phyloP scores from a whole-genome alignment of 345 rosid species.

The Lepidium didymum region DNA sequence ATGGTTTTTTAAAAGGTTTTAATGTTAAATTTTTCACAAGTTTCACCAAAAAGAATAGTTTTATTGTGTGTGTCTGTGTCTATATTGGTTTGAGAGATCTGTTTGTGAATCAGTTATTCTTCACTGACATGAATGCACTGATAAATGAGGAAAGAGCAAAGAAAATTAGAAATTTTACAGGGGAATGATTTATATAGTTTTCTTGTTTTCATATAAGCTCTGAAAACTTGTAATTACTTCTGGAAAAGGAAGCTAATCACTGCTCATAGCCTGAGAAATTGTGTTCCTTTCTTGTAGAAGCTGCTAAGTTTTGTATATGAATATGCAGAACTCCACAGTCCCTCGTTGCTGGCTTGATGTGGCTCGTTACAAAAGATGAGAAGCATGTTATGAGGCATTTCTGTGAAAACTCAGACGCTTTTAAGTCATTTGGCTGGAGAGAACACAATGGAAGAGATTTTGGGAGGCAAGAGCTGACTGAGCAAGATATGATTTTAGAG shows the following conservation, averaged over 20 bases:
- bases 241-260: neutral
- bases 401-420: constrained; percentile 67
- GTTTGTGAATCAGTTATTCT: neutral
- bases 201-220: neutral
- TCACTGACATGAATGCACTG: too few species aligned
- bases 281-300: neutral
- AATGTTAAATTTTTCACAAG: neutral
- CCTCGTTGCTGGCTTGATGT: constrained; percentile 86
- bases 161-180: neutral
- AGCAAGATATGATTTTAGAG: constrained; percentile 55
- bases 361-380: constrained; percentile 75
- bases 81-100: neutral
- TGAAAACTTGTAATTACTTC: neutral
- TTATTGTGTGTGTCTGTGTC: neutral
- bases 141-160: neutral
- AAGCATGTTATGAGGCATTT: constrained; percentile 62
- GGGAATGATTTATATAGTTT: neutral
- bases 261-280: neutral
- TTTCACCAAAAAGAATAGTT: neutral
- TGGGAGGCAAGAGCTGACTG: constrained; percentile 68
- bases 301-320: constrained; percentile 6
- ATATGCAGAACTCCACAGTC: constrained; percentile 64
- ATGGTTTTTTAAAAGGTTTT: too few species aligned
- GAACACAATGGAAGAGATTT: constrained; percentile 84
- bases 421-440: constrained; percentile 74